Base-by-base conservation (phyloP, 208 protist species). In the Leishmania arabica region DNA sequence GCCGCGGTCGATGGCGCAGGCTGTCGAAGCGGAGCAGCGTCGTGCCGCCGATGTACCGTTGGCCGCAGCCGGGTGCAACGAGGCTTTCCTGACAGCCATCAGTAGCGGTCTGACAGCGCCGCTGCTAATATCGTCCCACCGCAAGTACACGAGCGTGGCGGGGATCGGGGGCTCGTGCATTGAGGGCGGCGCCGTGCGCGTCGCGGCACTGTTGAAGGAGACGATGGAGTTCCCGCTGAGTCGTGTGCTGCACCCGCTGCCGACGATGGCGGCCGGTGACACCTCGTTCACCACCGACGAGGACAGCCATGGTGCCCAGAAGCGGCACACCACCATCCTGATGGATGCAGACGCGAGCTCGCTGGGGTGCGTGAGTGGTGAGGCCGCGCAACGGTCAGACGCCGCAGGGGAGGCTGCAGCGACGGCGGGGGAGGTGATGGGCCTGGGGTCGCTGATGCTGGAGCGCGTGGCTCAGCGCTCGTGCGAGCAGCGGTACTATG, bases 121-220 rank as follows among this genome's bases (percentile, higher is more conserved):
- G 53, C 81, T 95, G 45, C 62, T 95, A 54, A 76, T 92, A 45
- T 79, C 88, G 19, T 89, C 89, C 7, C 88, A 93, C 75, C 88
- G 89, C 37, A 85, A 77, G 58, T 93, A 92, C 80, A 87, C 82
- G 56, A 95, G 85, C 73, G 21, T 93, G 31, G 84, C 77, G 21
- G 89, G 91, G 56, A 90, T 95, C 53, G 91, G 91, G 45, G 84
- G 83, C 71, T 86, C 89, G 21, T 93, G 87, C 77, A 83, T 92
- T n/a, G 85, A 90, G 78, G 89, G 84, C 70, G 88, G 91, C 21
- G 78, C 87, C 15, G 82, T 91, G 64, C 86, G 89, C 8, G 86
- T 95, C 54, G 83, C 89, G 7, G 85, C 89, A 17, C 86, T 95
- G 31, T 71, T 85, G 56, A 78, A 75, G 58, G 81, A 90, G 56